These are phyloP conservation scores for Clarkia xantiana DNA, from an alignment of 345 rosid species.

Conservation along the genomic window DNA sequence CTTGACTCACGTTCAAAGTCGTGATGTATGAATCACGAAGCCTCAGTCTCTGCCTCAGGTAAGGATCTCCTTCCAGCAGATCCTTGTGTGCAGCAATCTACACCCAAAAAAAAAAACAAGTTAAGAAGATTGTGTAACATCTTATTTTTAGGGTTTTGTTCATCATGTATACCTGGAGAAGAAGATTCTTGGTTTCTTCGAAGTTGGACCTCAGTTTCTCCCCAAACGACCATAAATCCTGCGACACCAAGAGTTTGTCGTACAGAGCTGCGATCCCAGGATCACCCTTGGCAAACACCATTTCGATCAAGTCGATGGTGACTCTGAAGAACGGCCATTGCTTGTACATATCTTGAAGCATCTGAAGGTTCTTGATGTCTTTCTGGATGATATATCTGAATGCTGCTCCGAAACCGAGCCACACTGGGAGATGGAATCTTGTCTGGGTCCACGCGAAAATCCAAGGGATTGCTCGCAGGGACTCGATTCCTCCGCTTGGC, in stretches of 20 bases:
- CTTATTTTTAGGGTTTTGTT: not conserved
- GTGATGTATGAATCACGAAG: conserved; percentile 95
- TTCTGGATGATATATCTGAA: conserved; percentile 58
- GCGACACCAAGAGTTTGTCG: conserved; percentile 78
- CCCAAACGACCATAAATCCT: conserved; percentile 63
- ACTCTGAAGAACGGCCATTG: conserved; percentile 96
- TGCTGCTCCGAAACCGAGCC: conserved; percentile 95
- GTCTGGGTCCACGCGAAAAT: conserved; percentile 99
- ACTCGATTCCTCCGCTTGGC: conserved; percentile 94
- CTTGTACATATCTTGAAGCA: conserved; percentile 89
- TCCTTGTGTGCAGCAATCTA: conserved; percentile 78
- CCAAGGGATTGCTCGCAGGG: conserved; percentile 99
- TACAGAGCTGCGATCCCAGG: conserved; percentile 82
- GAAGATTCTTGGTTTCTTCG: conserved; percentile 57
- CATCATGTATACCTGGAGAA: conserved; percentile 54
- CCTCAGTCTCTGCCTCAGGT: conserved; percentile 82
- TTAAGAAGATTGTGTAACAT: no score
- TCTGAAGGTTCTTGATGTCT: conserved; percentile 56
- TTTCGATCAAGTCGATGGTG: conserved; percentile 81
- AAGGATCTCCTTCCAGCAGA: conserved; percentile 91
- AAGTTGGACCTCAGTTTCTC: conserved; percentile 55
- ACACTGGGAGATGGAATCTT: conserved; percentile 84
- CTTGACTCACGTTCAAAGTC: conserved; percentile 80
- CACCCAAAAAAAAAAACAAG: not conserved
- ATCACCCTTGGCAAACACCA: conserved; percentile 98